Percentiles rank a stretch among this genome's conserved stretches.
Conservation (phyloP, 2,329 filamentous ascomycete species). For the Westerdykella sp. region DNA sequence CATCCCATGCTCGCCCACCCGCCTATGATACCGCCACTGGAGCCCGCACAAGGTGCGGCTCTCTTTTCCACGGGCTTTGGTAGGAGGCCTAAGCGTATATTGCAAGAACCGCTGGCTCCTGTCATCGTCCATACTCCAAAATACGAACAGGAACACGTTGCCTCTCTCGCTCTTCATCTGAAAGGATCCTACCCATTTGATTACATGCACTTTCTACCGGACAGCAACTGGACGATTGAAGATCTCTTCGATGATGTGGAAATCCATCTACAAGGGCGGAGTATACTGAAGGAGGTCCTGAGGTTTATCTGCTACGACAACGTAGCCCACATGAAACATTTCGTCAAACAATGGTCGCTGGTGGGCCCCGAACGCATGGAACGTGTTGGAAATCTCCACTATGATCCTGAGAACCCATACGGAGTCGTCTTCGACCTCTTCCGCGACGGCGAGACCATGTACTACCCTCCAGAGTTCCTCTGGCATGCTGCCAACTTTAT, state of each 20-base stretch:
- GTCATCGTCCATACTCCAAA: conserved; percentile 22
- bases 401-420: conserved; percentile 14
- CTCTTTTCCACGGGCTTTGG: conserved; percentile 29
- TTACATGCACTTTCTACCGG: conserved; percentile 25
- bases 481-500: conserved; percentile 25
- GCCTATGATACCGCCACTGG: not conserved
- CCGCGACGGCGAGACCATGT: conserved; percentile 15
- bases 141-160: conserved; percentile 8
- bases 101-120: conserved; percentile 9
- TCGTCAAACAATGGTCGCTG: conserved; percentile 18
- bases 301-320: conserved; percentile 24
- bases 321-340: conserved; percentile 11
- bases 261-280: conserved; percentile 25
- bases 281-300: conserved; percentile 25
- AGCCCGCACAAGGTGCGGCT: conserved; percentile 9
- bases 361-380: conserved; percentile 16
- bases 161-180: conserved; percentile 17
- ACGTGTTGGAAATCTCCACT: conserved; percentile 10
- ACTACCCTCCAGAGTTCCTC: conserved; percentile 23
- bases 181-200: conserved; percentile 17
- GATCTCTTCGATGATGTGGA: conserved; percentile 34
- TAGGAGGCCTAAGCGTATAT: conserved; percentile 4
- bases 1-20: no score
- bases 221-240: conserved; percentile 17
- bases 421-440: conserved; percentile 27